Evolutionary conservation across 2,329 filamentous ascomycete species (phyloP), one percentile per base, ranked within the genome.

Genomic region (Paramyrothecium sp.): DNA sequence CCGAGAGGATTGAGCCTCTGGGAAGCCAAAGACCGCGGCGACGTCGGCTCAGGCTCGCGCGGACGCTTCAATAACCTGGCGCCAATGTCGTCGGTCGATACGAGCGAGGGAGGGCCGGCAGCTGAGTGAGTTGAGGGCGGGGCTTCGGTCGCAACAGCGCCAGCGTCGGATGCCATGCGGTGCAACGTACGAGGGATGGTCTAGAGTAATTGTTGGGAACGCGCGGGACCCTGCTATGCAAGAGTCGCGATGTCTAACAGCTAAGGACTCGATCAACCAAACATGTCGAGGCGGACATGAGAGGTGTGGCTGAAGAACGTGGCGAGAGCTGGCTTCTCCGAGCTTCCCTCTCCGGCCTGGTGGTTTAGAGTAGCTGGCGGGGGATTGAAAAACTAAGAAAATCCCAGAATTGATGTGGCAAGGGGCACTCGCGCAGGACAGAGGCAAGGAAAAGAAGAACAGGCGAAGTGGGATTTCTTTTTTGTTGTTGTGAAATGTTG

Each of bases 101-200:
- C 71, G 59, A 71, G 68, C 58, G 73, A 66, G 58, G 72, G 66
- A 61, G 72, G 65, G 56, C 71, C 67, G 53, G 70, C 62, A 50
- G 74, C 70, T 57, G 71, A 64, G 62, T 66, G 69, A 64, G 66
- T 64, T 56, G 72, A 67, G 60, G 76, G 74, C 69, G 79, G 75
- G 70, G 77, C 73, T 73, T 82, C 80, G 65, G 79, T 79, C 72
- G 80, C 78, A 71, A 82, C 75, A 65, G 77, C 73, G 68, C 76
- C 79, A 67, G 79, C 77, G 68, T 81, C 80, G 63, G 81, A 80
- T 71, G 81, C 80, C 82, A 85, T 85, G 75, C 49, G 52, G 56
- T 58, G 55, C 51, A 60, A 65, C 38, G 38, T 16, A 17, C 13
- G 13, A 19, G n/a, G 38, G 13, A 44, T 4, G 13, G 38, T 17